These are phyloP conservation scores for Pseudozyma flocculosa DNA, from an alignment of 1,284 basidiomycete genomes.

Conservation along the genomic window DNA sequence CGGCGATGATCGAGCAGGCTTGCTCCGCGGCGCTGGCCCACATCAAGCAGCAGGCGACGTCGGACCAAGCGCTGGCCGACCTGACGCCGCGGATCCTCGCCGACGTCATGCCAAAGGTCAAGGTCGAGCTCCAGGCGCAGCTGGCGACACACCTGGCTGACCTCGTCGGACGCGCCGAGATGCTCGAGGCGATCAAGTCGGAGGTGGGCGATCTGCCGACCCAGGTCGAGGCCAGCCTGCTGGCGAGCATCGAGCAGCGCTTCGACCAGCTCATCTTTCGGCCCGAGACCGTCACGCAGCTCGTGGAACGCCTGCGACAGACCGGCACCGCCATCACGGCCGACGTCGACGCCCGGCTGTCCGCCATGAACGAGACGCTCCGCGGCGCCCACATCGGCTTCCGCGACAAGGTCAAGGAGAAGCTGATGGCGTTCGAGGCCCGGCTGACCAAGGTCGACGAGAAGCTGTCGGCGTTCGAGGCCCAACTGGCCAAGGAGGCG, in stretches of 20 bases:
- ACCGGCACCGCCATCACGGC: no score
- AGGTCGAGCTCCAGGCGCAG: not conserved
- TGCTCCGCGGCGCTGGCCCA: no score
- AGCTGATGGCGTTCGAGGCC: constrained; percentile 2
- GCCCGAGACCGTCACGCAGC: not conserved
- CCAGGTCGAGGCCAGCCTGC: not conserved
- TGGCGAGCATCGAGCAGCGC: not conserved
- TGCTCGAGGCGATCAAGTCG: no score
- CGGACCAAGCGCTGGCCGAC: no score
- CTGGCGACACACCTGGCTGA: not conserved
- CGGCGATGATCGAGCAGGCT: no score
- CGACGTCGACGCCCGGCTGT: not conserved
- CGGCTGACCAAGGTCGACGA: constrained; percentile 1
- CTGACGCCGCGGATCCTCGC: not conserved
- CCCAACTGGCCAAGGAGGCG: constrained; percentile 4
- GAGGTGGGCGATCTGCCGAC: no score
- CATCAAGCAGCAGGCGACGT: no score
- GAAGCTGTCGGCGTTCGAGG: constrained; percentile 3
- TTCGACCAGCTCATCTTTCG: not conserved
- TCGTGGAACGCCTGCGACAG: not conserved
- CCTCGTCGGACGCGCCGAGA: not conserved
- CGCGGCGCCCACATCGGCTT: not conserved
- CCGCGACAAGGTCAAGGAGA: constrained; percentile 1
- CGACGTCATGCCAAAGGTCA: not conserved
- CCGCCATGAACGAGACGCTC: constrained; percentile 1